Percentiles rank a stretch among this genome's conserved stretches.
Evolutionary conservation across 2,329 filamentous ascomycete species (phyloP).

Genomic region (Penicillium sp.): DNA sequence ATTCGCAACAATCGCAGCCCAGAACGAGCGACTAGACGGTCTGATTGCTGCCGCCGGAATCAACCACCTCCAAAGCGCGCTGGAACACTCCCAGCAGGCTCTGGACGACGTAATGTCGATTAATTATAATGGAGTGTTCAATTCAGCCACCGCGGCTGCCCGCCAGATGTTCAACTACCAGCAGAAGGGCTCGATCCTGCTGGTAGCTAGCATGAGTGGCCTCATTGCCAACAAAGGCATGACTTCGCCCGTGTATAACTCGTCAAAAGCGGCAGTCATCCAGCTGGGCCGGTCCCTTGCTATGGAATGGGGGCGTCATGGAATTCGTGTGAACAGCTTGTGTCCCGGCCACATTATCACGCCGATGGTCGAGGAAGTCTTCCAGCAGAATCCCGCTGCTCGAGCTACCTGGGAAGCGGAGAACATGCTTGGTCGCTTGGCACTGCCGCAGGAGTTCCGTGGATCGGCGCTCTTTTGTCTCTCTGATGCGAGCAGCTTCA

Average conservation of each 20-base stretch:
- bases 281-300: slow-evolving; percentile 53
- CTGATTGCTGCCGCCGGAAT: slow-evolving; percentile 46
- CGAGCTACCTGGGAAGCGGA: slow-evolving; percentile 45
- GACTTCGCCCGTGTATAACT: slow-evolving; percentile 50
- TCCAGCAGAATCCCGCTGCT: slow-evolving; percentile 69
- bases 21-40: slow-evolving; percentile 41
- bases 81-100: slow-evolving; percentile 43
- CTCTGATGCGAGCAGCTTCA: slow-evolving; percentile 66
- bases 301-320: slow-evolving; percentile 53
- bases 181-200: slow-evolving; percentile 49
- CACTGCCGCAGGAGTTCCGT: slow-evolving; percentile 58
- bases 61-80: slow-evolving; percentile 43
- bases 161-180: slow-evolving; percentile 52
- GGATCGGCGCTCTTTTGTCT: slow-evolving; percentile 67
- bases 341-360: slow-evolving; percentile 57
- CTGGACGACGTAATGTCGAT: slow-evolving; percentile 48
- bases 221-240: slow-evolving; percentile 51
- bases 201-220: slow-evolving; percentile 54
- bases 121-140: slow-evolving; percentile 53
- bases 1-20: slow-evolving; percentile 36
- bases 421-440: slow-evolving; percentile 55
- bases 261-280: slow-evolving; percentile 55
- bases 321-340: slow-evolving; percentile 56
- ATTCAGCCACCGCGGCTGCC: slow-evolving; percentile 49
- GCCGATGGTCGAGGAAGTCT: slow-evolving; percentile 79